Percentiles rank a stretch among this genome's conserved stretches.
Evolutionary conservation across 1,139 yeast species (phyloP).

Genomic region (Starmera stellimalicola): DNA sequence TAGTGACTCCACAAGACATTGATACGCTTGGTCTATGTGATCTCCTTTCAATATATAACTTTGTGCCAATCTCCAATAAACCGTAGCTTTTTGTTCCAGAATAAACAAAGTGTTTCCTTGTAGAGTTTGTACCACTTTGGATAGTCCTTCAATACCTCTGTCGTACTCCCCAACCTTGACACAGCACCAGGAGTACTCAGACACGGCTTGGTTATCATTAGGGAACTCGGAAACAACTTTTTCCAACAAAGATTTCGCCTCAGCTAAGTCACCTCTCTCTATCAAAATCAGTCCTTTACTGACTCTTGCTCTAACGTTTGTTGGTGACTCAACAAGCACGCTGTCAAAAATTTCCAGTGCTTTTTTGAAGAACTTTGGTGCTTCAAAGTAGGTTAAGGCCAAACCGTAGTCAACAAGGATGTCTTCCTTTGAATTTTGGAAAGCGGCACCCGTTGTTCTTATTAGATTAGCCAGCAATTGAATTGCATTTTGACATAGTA

Average conservation of each 20-base stretch:
- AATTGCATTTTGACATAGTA: conserved; percentile 54
- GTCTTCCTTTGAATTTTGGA: conserved; percentile 47
- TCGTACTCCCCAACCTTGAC: conserved; percentile 42
- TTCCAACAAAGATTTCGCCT: conserved; percentile 44
- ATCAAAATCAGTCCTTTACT: conserved; percentile 77
- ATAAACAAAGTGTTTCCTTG: conserved; percentile 44
- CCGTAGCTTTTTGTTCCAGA: conserved; percentile 46
- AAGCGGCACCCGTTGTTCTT: conserved; percentile 35
- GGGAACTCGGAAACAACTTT: conserved; percentile 44
- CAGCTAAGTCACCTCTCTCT: conserved; percentile 48
- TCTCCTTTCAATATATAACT: conserved; percentile 33
- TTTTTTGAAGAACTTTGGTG: conserved; percentile 75
- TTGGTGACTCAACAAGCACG: conserved; percentile 42
- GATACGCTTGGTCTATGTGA: conserved; percentile 33
- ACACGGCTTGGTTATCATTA: conserved; percentile 47
- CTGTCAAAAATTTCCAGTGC: conserved; percentile 67
- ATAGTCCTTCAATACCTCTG: conserved; percentile 46
- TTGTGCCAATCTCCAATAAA: conserved; percentile 67
- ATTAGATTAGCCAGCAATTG: conserved; percentile 41
- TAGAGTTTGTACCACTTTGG: conserved; percentile 31
- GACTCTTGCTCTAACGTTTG: conserved; percentile 52
- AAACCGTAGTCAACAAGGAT: conserved; percentile 63
- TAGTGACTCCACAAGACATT: conserved; percentile 50
- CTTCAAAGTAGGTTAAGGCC: conserved; percentile 74
- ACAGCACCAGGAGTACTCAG: conserved; percentile 77